Evolutionary conservation across 2,329 filamentous ascomycete genomes (phyloP), one percentile per base, ranked within the genome.

Genomic region (Phialocephala sp.): DNA sequence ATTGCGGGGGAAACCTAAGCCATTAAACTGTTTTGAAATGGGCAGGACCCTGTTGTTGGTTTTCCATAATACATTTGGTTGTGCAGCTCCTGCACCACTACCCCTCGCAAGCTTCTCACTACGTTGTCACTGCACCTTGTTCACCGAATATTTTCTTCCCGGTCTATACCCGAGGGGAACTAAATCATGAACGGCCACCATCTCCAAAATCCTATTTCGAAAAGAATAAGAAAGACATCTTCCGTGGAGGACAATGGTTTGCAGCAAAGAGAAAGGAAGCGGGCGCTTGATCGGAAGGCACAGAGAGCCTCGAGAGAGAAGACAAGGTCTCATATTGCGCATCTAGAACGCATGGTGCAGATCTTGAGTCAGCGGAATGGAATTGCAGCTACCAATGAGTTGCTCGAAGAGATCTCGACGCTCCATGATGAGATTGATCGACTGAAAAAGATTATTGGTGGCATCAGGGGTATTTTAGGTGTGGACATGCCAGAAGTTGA

Each of bases 281-380:
- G 69, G 22, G 69, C 65, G 12, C 54, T 66, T 22, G 69, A 71
- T 41, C 63, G 69, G 35, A 71, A 69, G 58, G 69, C 69, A 2
- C 69, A 71, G 45, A 45, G 67, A 54, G 66, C 64, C 8, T 69
- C 69, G 20, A 62, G 69, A 27, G 69, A 71, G 61, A 71, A 69
- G 58, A 67, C 63, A 12, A 64, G 58, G 35, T 66, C 63, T 4
- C 65, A 69, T 50, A 71, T 67, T 35, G 67, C 65, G 32, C 60
- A 71, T 41, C 60, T 71, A 22, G 69, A 71, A 56, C 63, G 68
- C 35, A 69, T 66, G 59, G 64, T 71, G 12, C 50, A 64, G 56
- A 66, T 68, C 15, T 36, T 71, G 45, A 65, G 63, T 14, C 64
- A 71, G 56, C 66, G 69, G 63, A 68, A 68, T 68, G 66, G 63